Percentiles rank a stretch among this genome's conserved stretches.
Evolutionary conservation across 169 alveolate species (phyloP).

Genomic region (Neospora caninum): DNA sequence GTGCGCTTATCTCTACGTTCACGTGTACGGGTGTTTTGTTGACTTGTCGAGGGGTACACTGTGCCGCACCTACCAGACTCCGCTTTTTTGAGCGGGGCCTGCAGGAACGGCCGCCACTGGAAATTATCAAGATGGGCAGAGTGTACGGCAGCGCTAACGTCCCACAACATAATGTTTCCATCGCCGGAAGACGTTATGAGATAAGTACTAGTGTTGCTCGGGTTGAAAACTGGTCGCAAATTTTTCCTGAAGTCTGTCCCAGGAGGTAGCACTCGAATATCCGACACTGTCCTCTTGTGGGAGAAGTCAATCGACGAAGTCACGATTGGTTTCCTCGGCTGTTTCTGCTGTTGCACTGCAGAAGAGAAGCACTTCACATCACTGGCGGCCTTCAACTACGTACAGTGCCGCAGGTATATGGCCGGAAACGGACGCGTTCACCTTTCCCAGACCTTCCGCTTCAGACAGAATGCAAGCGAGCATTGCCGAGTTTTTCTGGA

Average conservation of each 20-base stretch:
- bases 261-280: slow-evolving; percentile 39
- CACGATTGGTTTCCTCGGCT: slow-evolving; percentile 33
- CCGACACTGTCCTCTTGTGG: slow-evolving; percentile 59
- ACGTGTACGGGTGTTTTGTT: too few species aligned
- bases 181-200: slow-evolving; percentile 48
- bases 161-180: slow-evolving; percentile 57
- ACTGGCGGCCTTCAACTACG: too few species aligned
- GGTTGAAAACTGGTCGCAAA: slow-evolving; percentile 31
- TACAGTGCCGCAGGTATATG: too few species aligned
- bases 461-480: too few species aligned
- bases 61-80: slow-evolving; percentile 49
- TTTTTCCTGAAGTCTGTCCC: slow-evolving; percentile 36
- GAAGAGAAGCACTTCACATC: neutral
- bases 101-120: slow-evolving; percentile 63
- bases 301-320: slow-evolving; percentile 58
- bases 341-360: slow-evolving; percentile 46
- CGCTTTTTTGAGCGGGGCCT: slow-evolving; percentile 43
- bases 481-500: too few species aligned
- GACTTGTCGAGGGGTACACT: too few species aligned
- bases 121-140: slow-evolving; percentile 27
- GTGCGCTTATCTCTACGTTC: too few species aligned
- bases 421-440: too few species aligned
- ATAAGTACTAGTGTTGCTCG: slow-evolving; percentile 20
- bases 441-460: too few species aligned
- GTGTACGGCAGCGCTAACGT: slow-evolving; percentile 48